These are phyloP conservation scores for Ogataea trehaloabstinens DNA, from an alignment of 805 yeast genomes.

Conservation along the genomic window DNA sequence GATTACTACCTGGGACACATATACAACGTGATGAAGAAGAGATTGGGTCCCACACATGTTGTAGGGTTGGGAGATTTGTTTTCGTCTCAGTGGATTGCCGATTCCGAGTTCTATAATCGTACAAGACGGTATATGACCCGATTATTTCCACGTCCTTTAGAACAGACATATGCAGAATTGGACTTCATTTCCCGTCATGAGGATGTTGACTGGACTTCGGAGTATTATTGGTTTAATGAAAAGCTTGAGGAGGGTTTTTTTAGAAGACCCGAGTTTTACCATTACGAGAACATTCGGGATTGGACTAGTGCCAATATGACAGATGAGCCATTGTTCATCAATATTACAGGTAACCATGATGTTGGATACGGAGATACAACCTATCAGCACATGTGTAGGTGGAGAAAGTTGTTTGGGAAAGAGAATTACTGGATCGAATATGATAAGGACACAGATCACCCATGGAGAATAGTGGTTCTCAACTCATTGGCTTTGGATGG, in stretches of 20 bases:
- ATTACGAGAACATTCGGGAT: constrained; percentile 59
- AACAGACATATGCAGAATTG: constrained; percentile 47
- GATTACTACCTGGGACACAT: constrained; percentile 88
- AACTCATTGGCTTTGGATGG: constrained; percentile 87
- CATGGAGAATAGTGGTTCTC: constrained; percentile 88
- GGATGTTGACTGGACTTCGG: constrained; percentile 52
- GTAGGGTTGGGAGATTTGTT: constrained; percentile 92
- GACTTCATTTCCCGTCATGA: constrained; percentile 49
- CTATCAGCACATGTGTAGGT: constrained; percentile 84
- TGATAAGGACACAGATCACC: constrained; percentile 57
- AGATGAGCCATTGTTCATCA: constrained; percentile 67
- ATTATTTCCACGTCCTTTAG: constrained; percentile 57
- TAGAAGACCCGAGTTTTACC: constrained; percentile 35
- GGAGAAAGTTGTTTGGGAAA: constrained; percentile 70
- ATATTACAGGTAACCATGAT: constrained; percentile 93
- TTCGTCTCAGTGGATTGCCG: constrained; percentile 92
- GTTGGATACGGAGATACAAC: constrained; percentile 97
- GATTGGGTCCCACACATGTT: constrained; percentile 74
- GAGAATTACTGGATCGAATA: constrained; percentile 81
- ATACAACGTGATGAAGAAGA: constrained; percentile 57
- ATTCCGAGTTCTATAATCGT: constrained; percentile 79
- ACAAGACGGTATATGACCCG: constrained; percentile 73
- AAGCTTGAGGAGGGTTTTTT: constrained; percentile 32
- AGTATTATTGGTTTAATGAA: constrained; percentile 36
- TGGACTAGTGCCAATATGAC: constrained; percentile 49